These are phyloP conservation scores for Lachancea lanzarotensis DNA, from an alignment of 805 yeast genomes.

Conservation along the genomic window DNA sequence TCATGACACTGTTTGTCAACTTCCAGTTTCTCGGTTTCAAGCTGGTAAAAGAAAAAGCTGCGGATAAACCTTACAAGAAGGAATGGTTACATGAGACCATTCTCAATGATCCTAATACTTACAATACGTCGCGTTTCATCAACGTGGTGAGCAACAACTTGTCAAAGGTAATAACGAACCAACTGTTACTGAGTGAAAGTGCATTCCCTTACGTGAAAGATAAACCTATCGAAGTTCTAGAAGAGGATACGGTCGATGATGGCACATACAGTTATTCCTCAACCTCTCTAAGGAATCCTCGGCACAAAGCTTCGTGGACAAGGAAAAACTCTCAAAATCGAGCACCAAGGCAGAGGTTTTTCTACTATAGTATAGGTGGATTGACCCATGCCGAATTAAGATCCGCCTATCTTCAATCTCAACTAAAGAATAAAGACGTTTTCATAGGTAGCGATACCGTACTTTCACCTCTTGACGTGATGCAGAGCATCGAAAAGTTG, in stretches of 20 bases:
- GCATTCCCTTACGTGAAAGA: conserved; percentile 71
- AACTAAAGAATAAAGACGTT: conserved; percentile 59
- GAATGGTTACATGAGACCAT: conserved; percentile 49
- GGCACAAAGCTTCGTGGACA: conserved; percentile 76
- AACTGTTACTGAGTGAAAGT: conserved; percentile 43
- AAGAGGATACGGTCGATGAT: conserved; percentile 31
- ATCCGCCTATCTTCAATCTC: conserved; percentile 63
- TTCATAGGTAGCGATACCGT: conserved; percentile 76
- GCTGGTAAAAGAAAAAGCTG: conserved; percentile 39
- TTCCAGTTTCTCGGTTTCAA: conserved; percentile 54
- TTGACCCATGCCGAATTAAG: conserved; percentile 76
- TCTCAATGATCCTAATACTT: conserved; percentile 33
- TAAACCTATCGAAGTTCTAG: conserved; percentile 51
- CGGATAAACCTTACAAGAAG: conserved; percentile 41
- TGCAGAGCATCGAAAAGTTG: conserved; percentile 36
- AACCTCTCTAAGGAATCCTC: conserved; percentile 57
- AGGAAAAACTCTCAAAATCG: conserved; percentile 34
- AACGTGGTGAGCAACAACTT: conserved; percentile 63
- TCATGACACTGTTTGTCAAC: conserved; percentile 51
- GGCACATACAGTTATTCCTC: conserved; percentile 32
- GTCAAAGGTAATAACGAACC: conserved; percentile 43
- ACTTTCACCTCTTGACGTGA: conserved; percentile 44
- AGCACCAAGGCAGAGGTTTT: conserved; percentile 56
- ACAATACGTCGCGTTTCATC: conserved; percentile 62
- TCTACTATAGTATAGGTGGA: conserved; percentile 87